Base-by-base conservation (phyloP, 129 eudicot genomes). In the Glebionis coronaria region DNA sequence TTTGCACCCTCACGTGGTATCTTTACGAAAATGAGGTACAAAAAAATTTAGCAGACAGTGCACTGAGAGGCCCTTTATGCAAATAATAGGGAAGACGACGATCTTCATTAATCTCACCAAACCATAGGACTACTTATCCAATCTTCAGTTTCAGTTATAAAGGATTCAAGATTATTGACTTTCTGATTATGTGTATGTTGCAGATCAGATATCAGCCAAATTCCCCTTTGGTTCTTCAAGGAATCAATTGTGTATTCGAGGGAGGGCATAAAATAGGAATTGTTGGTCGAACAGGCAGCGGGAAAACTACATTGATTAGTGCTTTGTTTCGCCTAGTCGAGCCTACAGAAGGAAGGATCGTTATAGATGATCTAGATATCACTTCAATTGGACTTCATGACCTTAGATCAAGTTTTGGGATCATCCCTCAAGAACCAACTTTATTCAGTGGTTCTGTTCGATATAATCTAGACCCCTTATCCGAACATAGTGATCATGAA, bases 221-320 rank as follows among this genome's bases (percentile, higher is more conserved):
- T 73, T 71, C 83, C 9, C 91, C 91, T 0, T 63, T 85, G 16
- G 88, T 88, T 69, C 87, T 88, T 49, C 75, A 58, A 10, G 89
- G 96, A 31, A 82, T 88, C 21, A 80, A 69, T 54, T 88, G 91
- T 58, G 77, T 76, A 49, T 82, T 88, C 56, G 87, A 82, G 74
- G 91, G 87, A 52, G 91, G 91, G 15, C 70, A 78, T 50, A 78
- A 81, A 44, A 73, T 88, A 44, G 96, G 96, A 62, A 82, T 88
- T 14, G 91, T 88, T 44, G 96, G 96, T n/a, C 67, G 96, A 69
- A 85, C 96, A 8, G 91, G 96, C 4, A 82, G 91, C 40, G 87
- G 95, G 18, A 88, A 88, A 68, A 82, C 95, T 4, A 88, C 95
- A 46, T 79, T 84, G 63, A 87, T 84, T 21, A 77, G 82, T 75